Conservation (phyloP, 768 basidiomycete genomes). For the Leccinum boreale region DNA sequence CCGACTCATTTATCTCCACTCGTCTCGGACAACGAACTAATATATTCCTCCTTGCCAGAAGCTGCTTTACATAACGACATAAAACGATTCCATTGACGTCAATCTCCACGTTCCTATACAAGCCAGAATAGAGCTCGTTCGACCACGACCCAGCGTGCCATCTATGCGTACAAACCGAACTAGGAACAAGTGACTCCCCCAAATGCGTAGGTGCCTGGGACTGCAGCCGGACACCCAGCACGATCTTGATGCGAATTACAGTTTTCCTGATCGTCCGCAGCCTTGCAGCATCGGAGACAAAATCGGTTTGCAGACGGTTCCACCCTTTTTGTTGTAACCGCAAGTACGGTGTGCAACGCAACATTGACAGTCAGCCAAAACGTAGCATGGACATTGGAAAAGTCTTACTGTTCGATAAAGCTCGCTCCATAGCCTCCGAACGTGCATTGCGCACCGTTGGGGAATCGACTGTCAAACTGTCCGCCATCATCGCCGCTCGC, state of each 20-base stretch:
- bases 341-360: not conserved
- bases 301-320: slow-evolving; percentile 46
- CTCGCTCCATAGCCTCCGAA: slow-evolving; percentile 51
- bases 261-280: slow-evolving; percentile 40
- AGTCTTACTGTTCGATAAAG: slow-evolving; percentile 46
- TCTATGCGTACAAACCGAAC: slow-evolving; percentile 11
- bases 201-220: slow-evolving; percentile 48
- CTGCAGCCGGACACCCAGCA: slow-evolving; percentile 38
- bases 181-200: slow-evolving; percentile 36
- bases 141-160: slow-evolving; percentile 16
- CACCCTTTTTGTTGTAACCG: slow-evolving; percentile 30
- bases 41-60: not conserved
- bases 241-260: slow-evolving; percentile 52
- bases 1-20: not conserved
- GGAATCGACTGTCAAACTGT: slow-evolving; percentile 49
- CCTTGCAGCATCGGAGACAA: slow-evolving; percentile 47
- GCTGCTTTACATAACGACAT: not conserved
- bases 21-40: not conserved
- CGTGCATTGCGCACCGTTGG: slow-evolving; percentile 51
- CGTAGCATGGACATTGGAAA: not conserved
- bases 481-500: slow-evolving; percentile 41
- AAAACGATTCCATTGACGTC: not conserved
- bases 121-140: not conserved
- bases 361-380: not conserved
- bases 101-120: not conserved